phyloP scores from a whole-genome alignment of 2,329 filamentous ascomycete genomes.

The Pestalotiopsis sp. region DNA sequence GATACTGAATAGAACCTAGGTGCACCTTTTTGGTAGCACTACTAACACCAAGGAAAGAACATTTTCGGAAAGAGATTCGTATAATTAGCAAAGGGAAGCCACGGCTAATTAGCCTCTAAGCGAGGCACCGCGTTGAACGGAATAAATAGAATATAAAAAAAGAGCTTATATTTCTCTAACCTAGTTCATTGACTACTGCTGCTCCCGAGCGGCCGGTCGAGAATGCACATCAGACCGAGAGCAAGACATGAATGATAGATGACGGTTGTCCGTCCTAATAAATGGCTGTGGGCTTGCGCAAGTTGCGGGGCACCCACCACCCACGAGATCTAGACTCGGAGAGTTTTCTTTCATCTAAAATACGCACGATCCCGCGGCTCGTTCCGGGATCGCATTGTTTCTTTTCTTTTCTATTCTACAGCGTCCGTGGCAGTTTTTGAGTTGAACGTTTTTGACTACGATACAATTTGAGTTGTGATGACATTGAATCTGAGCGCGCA shows the following conservation, averaged over 20 bases:
- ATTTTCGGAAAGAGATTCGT: background rate
- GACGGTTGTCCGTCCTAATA: background rate
- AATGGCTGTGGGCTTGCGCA: background rate
- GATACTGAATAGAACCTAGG: background rate
- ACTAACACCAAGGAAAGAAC: background rate
- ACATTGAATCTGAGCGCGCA: background rate
- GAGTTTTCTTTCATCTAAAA: background rate
- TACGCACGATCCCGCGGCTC: background rate
- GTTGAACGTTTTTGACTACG: background rate
- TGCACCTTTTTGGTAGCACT: background rate
- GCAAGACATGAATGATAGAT: background rate
- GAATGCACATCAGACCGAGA: background rate
- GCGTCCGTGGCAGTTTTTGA: background rate
- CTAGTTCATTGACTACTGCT: background rate
- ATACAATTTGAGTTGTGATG: background rate
- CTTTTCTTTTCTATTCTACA: background rate
- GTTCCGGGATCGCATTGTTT: conserved; percentile 2
- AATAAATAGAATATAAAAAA: background rate
- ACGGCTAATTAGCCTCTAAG: background rate
- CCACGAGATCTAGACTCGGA: background rate
- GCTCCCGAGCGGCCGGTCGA: background rate
- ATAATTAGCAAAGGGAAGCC: background rate
- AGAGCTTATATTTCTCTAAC: background rate
- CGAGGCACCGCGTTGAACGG: background rate
- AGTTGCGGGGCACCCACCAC: background rate